Evolutionary conservation across 2,329 filamentous ascomycete species (phyloP), one percentile per base, ranked within the genome.

Genomic region (Aspergillus novoparasiticus): DNA sequence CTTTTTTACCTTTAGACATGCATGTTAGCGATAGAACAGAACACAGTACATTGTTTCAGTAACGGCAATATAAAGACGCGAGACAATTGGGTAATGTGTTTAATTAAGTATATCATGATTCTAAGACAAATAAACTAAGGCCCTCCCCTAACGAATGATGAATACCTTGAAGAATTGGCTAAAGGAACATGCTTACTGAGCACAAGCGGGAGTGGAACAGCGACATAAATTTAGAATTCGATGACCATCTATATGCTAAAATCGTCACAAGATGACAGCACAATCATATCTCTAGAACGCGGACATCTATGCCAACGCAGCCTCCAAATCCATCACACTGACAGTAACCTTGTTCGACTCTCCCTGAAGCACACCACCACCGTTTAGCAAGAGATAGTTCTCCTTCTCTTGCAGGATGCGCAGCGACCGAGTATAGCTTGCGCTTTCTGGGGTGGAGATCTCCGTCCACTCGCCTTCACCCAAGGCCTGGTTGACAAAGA

Each of bases 401-500:
- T 62, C 58, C 4, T 66, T 68, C 59, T 81, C 76, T 23, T 77
- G 72, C 65, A 84, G 66, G 5, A 85, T 78, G 60, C 80, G 73
- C 65, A 85, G 67, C 65, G 78, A 77, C 23, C 83, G 73, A 1
- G 82, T 82, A 69, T 86, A 86, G 56, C 76, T 76, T n/a, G 68
- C 71, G 6, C 68, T 70, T 64, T 81, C 79, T 0, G 75, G 75
- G 1, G 80, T 82, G 0, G 68, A 64, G 4, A 83, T 72, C 69
- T 80, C 82, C 39, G 73, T 78, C 84, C 84, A 86, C 8, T 79
- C 79, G 32, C 78, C 72, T 36, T 75, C 72, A 8, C 81, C 83
- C 21, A 84, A 73, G 11, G 74, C 74, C 61, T 77, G 76, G 68
- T 85, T 85, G 45, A 85, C 70, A 67, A 81, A 86, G 9, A 85